Base-by-base conservation (phyloP, 768 basidiomycete genomes). In the Mycena venus region DNA sequence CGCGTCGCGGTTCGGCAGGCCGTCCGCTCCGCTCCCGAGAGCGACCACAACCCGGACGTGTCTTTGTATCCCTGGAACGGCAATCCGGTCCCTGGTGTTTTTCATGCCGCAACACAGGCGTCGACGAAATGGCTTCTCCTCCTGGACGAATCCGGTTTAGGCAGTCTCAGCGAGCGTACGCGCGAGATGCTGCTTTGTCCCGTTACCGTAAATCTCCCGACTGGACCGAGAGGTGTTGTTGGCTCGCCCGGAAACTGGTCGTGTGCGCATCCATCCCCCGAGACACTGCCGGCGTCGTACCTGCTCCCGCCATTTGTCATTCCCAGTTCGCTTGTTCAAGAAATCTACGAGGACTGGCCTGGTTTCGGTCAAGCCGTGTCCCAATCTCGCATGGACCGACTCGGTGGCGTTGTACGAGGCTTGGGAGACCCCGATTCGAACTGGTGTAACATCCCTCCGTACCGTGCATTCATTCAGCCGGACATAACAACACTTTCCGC, bases 221-320 rank as follows among this genome's bases (percentile, higher is more conserved):
- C 85, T 59, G 90, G 91, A 23, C 88, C 88, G 1, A 81, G 81
- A 53, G 86, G 86, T 42, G 68, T 83, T 31, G 63, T 76, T 11
- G 80, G 70, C 21, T 70, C 78, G 3, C 65, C 80, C 14, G 70
- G 58, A 32, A 80, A 82, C 67, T 75, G 75, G 40, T 80, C 84
- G n/a, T 86, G 81, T 59, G 70, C 87, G 51, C 63, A 74, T n/a
- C 79, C 84, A 7, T 80, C 83, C 11, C 77, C 78, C 0, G 70
- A 73, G 10, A 78, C 83, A 25, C 85, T 84, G 34, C 79, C 86
- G 29, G 91, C 89, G 3, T 79, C 83, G 4, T 91, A 89, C 79
- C 83, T 94, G 3, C 78, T 90, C 3, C 94, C 94, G 19, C 93
- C 93, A 3, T 91, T 94, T 73, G 83, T 92, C 8, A 75, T 89